These are phyloP conservation scores for Hygrophorus russula DNA, from an alignment of 768 basidiomycete species.

Conservation along the genomic window DNA sequence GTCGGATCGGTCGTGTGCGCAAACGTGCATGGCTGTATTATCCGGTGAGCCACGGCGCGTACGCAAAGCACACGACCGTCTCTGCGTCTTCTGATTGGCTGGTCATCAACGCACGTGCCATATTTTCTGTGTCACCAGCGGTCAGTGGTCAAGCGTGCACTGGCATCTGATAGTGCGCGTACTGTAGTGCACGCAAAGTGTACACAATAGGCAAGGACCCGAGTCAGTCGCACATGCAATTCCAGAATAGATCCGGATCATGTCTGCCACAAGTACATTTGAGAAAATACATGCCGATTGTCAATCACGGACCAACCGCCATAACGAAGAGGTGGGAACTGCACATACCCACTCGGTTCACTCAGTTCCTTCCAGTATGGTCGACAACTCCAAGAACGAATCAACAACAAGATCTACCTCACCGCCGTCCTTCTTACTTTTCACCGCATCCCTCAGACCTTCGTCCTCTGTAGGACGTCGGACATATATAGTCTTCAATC, in stretches of 20 bases:
- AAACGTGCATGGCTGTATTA: conserved; percentile 17
- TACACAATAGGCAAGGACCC: too few relatives aligned
- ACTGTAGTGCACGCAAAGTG: too few relatives aligned
- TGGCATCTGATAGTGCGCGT: too few relatives aligned
- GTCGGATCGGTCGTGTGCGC: conserved; percentile 14
- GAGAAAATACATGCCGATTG: too few relatives aligned
- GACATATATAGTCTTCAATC: conserved; percentile 51
- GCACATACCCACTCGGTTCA: too few relatives aligned
- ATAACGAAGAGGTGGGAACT: too few relatives aligned
- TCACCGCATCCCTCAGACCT: conserved; percentile 15
- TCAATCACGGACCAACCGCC: too few relatives aligned
- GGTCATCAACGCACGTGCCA: conserved; percentile 17
- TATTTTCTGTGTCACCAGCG: not conserved
- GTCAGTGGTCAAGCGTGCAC: too few relatives aligned
- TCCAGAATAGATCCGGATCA: too few relatives aligned
- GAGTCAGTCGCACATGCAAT: too few relatives aligned
- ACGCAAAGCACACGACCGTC: conserved; percentile 19
- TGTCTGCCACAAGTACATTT: too few relatives aligned
- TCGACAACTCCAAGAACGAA: conserved; percentile 39
- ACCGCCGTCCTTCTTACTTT: conserved; percentile 40
- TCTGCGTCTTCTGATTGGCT: conserved; percentile 18
- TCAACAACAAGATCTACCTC: conserved; percentile 47
- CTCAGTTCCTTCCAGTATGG: conserved; percentile 7
- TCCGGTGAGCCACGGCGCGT: conserved; percentile 18
- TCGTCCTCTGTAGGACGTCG: conserved; percentile 37